Base-by-base conservation (phyloP, 306 rosid species). In the Leucaena leucocephala region DNA sequence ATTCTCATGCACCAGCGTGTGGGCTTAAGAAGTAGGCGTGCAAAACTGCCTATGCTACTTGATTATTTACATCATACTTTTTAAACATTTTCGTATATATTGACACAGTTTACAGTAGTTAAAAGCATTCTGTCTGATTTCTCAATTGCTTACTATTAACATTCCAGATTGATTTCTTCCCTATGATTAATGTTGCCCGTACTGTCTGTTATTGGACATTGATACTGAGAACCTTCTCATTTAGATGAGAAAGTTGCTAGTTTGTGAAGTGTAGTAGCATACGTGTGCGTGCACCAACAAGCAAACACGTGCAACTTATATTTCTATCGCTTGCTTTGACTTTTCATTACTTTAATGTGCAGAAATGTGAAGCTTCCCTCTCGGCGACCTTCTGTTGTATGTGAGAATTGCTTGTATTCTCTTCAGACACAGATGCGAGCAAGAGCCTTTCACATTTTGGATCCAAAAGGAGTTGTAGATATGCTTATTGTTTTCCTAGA, bases 291-390 rank as follows among this genome's bases (percentile, higher is more conserved):
- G 52, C 65, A 62, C 62, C 44, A 54, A 0, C 80, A 50, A 8
- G 36, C 27, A 19, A 42, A 78, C 76, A 4, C 72, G 19, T 21
- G 8, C 64, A 68, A 8, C 14, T 21, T 49, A 48, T 68, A 69
- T 64, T 15, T 62, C 33, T 27, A 58, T 43, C 58, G 68, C 62
- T 64, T 77, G 16, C 70, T 82, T 75, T 39, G 42, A 65, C 77
- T 54, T 80, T 72, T 72, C 63, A 82, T 44, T 38, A 54, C 39
- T 78, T 74, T 35, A 39, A 62, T 61, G 16, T 83, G 86, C 79
- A 95, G 99, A 87, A 92, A 95, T 88, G 92, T 95, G 45, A 93
- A 89, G 90, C 91, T 93, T 75, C 99, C 99, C 42, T 95, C 98
- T 10, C 91, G 89, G 27, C 89, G 85, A 68, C 99, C 99, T 71